Evolutionary conservation across 495 filamentous ascomycete species (phyloP).

Genomic region (Penicillium daleae): DNA sequence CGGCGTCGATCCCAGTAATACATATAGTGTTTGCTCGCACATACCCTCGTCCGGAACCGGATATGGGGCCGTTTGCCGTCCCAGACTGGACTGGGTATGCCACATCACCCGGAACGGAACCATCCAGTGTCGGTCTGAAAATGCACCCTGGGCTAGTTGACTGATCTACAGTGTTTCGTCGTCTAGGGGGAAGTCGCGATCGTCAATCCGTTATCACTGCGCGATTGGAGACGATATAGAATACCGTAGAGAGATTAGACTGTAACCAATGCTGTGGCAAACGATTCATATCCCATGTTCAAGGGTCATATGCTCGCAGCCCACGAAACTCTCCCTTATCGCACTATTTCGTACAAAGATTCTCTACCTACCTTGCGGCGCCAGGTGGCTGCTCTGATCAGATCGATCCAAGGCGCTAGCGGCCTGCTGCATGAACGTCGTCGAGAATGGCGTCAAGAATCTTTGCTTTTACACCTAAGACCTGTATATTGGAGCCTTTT

Average conservation of each 20-base stretch:
- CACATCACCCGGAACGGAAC: constrained; percentile 76
- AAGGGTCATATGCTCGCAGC: no score
- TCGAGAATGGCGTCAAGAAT: constrained; percentile 70
- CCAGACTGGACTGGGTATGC: constrained; percentile 81
- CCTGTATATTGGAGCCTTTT: constrained; percentile 87
- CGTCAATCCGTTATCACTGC: not conserved
- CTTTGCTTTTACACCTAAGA: constrained; percentile 72
- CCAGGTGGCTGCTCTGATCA: constrained; percentile 68
- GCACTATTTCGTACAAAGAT: constrained; percentile 74
- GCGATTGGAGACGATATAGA: not conserved
- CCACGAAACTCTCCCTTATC: no score
- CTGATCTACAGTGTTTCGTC: not conserved
- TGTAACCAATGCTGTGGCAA: not conserved
- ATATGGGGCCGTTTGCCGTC: constrained; percentile 68
- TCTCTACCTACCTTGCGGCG: constrained; percentile 65
- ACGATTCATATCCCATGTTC: not conserved
- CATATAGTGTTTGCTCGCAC: constrained; percentile 61
- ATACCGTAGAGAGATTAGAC: not conserved
- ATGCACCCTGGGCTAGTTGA: not conserved
- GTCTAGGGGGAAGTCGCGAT: not conserved
- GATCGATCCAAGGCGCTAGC: constrained; percentile 76
- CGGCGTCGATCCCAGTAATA: constrained; percentile 60
- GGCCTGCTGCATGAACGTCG: constrained; percentile 61
- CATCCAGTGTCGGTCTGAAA: not conserved
- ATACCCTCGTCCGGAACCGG: constrained; percentile 69